phyloP scores from a whole-genome alignment of 1,284 basidiomycete species.

The Ganoderma multipileum region DNA sequence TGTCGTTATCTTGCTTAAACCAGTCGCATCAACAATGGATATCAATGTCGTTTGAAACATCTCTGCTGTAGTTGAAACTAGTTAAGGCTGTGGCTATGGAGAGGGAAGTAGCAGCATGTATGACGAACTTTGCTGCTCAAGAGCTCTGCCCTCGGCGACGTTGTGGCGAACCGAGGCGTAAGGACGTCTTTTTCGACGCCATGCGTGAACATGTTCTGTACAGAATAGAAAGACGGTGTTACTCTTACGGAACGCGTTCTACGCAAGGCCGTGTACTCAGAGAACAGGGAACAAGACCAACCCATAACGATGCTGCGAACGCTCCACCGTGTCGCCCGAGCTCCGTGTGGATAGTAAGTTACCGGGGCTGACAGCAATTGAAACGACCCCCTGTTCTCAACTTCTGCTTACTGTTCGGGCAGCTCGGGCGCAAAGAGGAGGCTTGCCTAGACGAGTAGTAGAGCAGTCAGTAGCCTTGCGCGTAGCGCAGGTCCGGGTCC shows the following conservation, averaged over 20 bases:
- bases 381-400: too few species aligned
- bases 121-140: constrained; percentile 37
- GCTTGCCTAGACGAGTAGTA: too few species aligned
- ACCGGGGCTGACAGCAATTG: constrained; percentile 37
- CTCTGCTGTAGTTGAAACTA: too few species aligned
- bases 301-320: constrained; percentile 9
- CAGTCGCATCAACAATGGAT: neutral
- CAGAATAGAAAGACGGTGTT: neutral
- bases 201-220: constrained; percentile 21
- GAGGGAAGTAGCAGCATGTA: too few species aligned
- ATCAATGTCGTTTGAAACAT: too few species aligned
- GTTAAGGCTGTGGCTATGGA: too few species aligned
- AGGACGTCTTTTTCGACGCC: constrained; percentile 27
- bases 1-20: neutral
- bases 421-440: too few species aligned
- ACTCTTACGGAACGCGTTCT: too few species aligned
- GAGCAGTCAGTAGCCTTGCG: too few species aligned
- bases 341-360: constrained; percentile 52
- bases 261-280: neutral
- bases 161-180: constrained; percentile 40
- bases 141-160: constrained; percentile 33
- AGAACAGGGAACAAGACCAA: neutral
- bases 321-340: constrained; percentile 45
- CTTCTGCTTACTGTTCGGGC: too few species aligned
- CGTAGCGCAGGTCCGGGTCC: too few species aligned